A percentile compares a stretch with the other conserved stretches of the same genome.
Evolutionary conservation across 495 filamentous ascomycete genomes (phyloP).

Genomic region (Hypoxylon perforatum): DNA sequence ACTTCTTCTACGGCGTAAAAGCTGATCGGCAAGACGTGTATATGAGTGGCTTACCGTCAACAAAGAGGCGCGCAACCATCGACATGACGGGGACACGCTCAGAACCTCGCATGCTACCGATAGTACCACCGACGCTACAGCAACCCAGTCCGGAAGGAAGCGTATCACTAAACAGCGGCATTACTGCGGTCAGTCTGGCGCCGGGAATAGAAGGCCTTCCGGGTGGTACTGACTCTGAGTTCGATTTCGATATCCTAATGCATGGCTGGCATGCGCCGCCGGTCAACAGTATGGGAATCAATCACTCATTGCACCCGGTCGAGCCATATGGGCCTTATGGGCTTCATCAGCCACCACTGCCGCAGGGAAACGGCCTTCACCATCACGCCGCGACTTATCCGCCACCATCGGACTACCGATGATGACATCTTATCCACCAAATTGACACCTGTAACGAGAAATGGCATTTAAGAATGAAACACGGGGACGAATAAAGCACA

Average conservation of each 20-base stretch:
- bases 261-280: conserved; percentile 37
- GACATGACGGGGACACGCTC: conserved; percentile 14
- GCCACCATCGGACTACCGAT: conserved; percentile 26
- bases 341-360: conserved; percentile 23
- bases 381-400: conserved; percentile 20
- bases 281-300: conserved; percentile 8
- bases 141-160: conserved; percentile 58
- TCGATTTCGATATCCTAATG: conserved; percentile 69
- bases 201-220: conserved; percentile 50
- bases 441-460: neutral
- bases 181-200: conserved; percentile 37
- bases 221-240: conserved; percentile 57
- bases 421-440: conserved; percentile 2
- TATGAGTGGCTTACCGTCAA: conserved; percentile 25
- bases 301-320: conserved; percentile 5
- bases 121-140: conserved; percentile 49
- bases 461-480: neutral
- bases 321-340: conserved; percentile 23
- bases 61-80: conserved; percentile 31
- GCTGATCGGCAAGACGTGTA: conserved; percentile 35
- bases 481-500: conserved; percentile 9
- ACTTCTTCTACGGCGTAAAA: conserved; percentile 47
- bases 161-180: conserved; percentile 59
- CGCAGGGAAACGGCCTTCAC: conserved; percentile 26
- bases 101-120: conserved; percentile 28